Base-by-base conservation (phyloP, 495 filamentous ascomycete species). In the Hypoxylon rickii region DNA sequence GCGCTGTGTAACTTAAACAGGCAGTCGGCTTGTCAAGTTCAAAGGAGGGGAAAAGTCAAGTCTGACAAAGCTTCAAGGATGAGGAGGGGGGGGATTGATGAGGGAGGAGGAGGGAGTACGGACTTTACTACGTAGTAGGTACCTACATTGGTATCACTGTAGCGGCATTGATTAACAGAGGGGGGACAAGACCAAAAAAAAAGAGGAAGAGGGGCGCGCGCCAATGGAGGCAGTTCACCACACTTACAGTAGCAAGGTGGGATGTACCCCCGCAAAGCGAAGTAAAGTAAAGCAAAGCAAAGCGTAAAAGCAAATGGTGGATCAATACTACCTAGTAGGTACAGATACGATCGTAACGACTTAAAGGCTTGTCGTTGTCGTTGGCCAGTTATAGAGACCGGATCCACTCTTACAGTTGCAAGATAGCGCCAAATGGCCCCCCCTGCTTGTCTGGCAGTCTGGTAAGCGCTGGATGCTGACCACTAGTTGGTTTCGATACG, bases 391-490 rank as follows among this genome's bases (percentile, higher is more conserved):
- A 33, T 50, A 46, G 52, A 61, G 51, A 13, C 48, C 29, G 1
- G 40, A 21, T 13, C 65, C 65, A 54, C 51, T 57, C 20, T 58
- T 51, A 34, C 34, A 37, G 47, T 22, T 60, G 37, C 49, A 56
- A 34, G 44, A 52, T 45, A 50, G 61, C 49, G 49, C 57, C 53
- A 52, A 49, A 36, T 17, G 7, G 1, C 7, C 5, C 19, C 52
- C 51, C 58, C 39, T 44, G 29, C 12, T 38, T 41, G 48, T 50
- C 63, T 38, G 60, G 41, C 64, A 65, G 48, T 50, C 63, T 38
- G 60, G 41, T 67, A 65, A 55, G 61, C 65, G 61, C 65, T 43
- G 40, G 43, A 40, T 57, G 41, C 47, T 20, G 32, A 31, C 16
- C 17, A 29, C 4, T 64, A 50, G 64, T 67, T 67, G 60, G 60